These are phyloP conservation scores for Chlamydomonas asymmetrica DNA, from an alignment of 139 green algal genomes.

Conservation along the genomic window DNA sequence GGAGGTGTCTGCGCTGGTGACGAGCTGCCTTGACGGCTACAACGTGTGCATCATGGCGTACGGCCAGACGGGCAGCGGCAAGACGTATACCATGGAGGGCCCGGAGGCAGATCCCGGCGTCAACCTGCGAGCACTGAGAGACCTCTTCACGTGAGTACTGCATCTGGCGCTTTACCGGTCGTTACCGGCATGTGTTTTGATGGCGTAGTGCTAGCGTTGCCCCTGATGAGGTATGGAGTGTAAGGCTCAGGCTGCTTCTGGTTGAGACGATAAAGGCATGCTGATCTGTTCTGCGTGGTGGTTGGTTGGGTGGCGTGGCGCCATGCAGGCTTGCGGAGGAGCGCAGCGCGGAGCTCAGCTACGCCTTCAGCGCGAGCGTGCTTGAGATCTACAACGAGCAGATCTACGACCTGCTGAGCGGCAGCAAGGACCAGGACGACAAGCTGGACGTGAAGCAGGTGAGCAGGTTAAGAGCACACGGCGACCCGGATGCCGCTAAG, in stretches of 20 bases:
- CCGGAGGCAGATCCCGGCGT: conserved; percentile 65
- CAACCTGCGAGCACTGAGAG: conserved; percentile 78
- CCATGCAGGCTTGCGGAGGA: conserved; percentile 57
- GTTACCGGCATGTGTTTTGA: too few relatives aligned
- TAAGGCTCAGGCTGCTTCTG: too few relatives aligned
- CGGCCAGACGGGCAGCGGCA: conserved; percentile 75
- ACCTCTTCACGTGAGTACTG: conserved; percentile 66
- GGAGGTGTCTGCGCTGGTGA: conserved; percentile 55
- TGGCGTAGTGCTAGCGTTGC: too few relatives aligned
- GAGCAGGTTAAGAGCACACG: background rate
- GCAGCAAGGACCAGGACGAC: conserved; percentile 51
- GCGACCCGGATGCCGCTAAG: too few relatives aligned
- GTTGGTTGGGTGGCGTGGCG: too few relatives aligned
- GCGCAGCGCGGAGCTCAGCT: conserved; percentile 41
- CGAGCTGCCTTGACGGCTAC: conserved; percentile 68
- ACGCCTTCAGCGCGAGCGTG: conserved; percentile 59
- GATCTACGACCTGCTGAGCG: conserved; percentile 60
- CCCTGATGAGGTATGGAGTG: too few relatives aligned
- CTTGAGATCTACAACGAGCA: conserved; percentile 85
- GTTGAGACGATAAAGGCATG: too few relatives aligned
- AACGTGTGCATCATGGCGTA: conserved; percentile 84
- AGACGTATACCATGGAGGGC: conserved; percentile 78
- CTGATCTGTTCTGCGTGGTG: too few relatives aligned
- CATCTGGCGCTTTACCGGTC: too few relatives aligned
- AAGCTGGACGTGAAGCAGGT: conserved; percentile 69